Base-by-base conservation (phyloP, 495 filamentous ascomycete genomes). In the Penicillium subrubescens region DNA sequence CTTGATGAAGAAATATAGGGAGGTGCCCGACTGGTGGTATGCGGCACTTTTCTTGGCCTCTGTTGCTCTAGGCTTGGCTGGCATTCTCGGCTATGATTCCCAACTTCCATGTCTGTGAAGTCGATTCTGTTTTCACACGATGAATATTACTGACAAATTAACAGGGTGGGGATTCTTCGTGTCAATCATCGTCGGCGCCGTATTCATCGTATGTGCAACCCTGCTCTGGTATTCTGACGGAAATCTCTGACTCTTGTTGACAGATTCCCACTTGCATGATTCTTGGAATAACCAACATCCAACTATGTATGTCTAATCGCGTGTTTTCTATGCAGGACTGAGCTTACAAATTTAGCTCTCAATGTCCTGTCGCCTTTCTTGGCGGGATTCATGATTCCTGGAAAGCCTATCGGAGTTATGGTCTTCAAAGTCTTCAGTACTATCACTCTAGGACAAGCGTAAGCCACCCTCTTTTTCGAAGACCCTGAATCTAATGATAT, bases 371-470 rank as follows among this genome's bases (percentile, higher is more conserved):
- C 87, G 2, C 86, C 88, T 68, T 89, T 89, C 62, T 67, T 90
- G 27, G 84, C 81, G 56, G 87, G 87, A 0, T 89, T 88, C 61
- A 88, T 89, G 62, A 84, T 86, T 59, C 85, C 86, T 2, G 87
- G 87, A 5, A 73, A 83, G 35, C 86, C 87, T 0, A 65, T 89
- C 25, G 87, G 82, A 0, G 73, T 87, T 27, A 89, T 89, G 86
- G 79, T 89, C 69, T 89, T 89, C 77, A 89, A 89, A 71, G 87
- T 86, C 7, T 88, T 86, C 66, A 87, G 87, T 37, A 89, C 84
- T 66, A 88, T 89, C 63, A 88, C 87, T 46, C 83, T 87, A 77
- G 65, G 67, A 41, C 77, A 76, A 71, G 76, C 69, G 69, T 71
- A 59, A 59, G 69, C n/a, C n/a, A n/a, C n/a, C n/a, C n/a, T n/a